Evolutionary conservation across 805 yeast species (phyloP).

Genomic region (Wickerhamiella alocasiicola): DNA sequence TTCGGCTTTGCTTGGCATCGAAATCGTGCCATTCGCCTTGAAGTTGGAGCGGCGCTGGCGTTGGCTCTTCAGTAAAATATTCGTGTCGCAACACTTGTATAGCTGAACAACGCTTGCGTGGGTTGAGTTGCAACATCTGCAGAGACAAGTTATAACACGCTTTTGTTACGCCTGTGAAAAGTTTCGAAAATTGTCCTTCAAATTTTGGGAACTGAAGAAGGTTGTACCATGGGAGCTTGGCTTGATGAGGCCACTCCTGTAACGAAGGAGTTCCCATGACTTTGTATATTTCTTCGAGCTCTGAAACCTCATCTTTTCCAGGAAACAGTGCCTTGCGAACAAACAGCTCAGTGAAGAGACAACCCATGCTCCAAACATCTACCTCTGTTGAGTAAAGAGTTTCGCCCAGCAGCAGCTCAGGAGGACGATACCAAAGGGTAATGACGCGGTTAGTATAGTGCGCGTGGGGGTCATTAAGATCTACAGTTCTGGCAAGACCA

Average conservation of each 20-base stretch:
- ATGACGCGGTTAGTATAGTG: constrained; percentile 93
- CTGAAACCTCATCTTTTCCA: constrained; percentile 81
- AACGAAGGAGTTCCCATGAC: constrained; percentile 77
- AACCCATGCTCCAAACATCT: constrained; percentile 96
- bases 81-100: constrained; percentile 52
- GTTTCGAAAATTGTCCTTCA: constrained; percentile 30
- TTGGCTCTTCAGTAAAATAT: constrained; percentile 62
- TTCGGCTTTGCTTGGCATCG: constrained; percentile 58
- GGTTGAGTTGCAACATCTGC: constrained; percentile 55
- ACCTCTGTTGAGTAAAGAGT: constrained; percentile 84
- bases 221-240: constrained; percentile 83
- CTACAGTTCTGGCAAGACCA: constrained; percentile 59
- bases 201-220: constrained; percentile 49
- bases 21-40: constrained; percentile 91
- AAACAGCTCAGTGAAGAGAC: constrained; percentile 73
- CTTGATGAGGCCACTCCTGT: constrained; percentile 67
- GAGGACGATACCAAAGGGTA: constrained; percentile 96
- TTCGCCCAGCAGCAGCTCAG: constrained; percentile 80
- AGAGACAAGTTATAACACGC: constrained; percentile 49
- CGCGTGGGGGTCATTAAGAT: constrained; percentile 33
- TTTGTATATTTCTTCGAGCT: constrained; percentile 60
- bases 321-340: constrained; percentile 66
- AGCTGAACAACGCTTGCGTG: constrained; percentile 54
- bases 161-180: constrained; percentile 34
- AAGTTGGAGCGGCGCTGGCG: constrained; percentile 48